Conservation (phyloP, 108 stramenopile genomes). For the Ochromonas danica region DNA sequence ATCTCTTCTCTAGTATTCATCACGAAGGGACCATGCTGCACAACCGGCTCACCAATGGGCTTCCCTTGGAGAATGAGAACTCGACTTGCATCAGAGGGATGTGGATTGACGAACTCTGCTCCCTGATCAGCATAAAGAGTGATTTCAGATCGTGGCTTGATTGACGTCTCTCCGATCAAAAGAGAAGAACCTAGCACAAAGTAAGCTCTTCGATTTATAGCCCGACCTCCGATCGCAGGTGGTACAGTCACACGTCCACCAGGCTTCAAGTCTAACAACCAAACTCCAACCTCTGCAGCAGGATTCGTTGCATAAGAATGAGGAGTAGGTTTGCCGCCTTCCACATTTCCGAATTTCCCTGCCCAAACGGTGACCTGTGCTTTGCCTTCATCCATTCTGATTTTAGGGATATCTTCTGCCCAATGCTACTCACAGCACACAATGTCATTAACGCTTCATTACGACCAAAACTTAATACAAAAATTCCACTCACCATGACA, state of each 20-base stretch:
- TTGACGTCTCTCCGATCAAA: too few species aligned
- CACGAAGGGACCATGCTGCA: constrained; percentile 84
- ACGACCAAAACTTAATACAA: constrained; percentile 55
- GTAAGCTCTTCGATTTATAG: neutral
- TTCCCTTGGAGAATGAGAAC: constrained; percentile 45
- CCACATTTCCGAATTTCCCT: constrained; percentile 56
- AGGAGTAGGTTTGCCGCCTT: constrained; percentile 60
- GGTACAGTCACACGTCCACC: constrained; percentile 72
- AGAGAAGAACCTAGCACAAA: neutral
- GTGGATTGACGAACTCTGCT: constrained; percentile 9
- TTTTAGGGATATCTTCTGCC: constrained; percentile 60
- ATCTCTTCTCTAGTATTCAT: constrained; percentile 85
- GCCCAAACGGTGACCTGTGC: constrained; percentile 60
- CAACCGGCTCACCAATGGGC: constrained; percentile 69
- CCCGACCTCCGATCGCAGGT: constrained; percentile 43
- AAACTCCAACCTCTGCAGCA: constrained; percentile 51
- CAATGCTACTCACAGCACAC: constrained; percentile 57
- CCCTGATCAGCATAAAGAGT: neutral
- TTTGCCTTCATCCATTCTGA: constrained; percentile 45
- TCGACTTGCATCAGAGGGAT: neutral
- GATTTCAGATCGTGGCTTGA: neutral
- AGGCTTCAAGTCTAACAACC: constrained; percentile 65
- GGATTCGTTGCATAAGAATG: constrained; percentile 61
- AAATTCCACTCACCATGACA: constrained; percentile 66
- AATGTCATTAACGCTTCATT: constrained; percentile 31